These are phyloP conservation scores for Wickerhamiella parazyma DNA, from an alignment of 805 yeast genomes.

Conservation along the genomic window DNA sequence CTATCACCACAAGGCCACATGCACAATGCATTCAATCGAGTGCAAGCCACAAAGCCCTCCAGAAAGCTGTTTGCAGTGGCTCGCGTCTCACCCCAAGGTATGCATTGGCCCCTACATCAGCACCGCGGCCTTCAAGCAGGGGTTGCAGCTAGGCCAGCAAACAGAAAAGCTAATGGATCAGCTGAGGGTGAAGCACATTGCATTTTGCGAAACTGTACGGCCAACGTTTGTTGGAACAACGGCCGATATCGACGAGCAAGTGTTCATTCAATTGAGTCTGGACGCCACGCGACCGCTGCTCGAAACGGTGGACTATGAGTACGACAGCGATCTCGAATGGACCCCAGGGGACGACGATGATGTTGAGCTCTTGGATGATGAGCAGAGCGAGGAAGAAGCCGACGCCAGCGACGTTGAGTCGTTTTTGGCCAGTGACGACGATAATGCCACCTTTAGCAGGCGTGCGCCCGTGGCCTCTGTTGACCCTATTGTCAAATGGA, in stretches of 20 bases:
- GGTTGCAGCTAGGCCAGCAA: background rate
- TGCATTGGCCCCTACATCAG: background rate
- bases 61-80: slow-evolving; percentile 1
- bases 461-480: background rate
- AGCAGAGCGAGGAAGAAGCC: slow-evolving; percentile 3
- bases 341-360: slow-evolving; percentile 8
- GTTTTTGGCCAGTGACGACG: slow-evolving; percentile 6
- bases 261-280: background rate
- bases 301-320: background rate
- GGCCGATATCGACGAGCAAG: background rate
- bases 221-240: slow-evolving; percentile 4
- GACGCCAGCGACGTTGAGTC: slow-evolving; percentile 1
- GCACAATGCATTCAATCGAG: background rate
- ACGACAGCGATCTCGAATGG: slow-evolving; percentile 6
- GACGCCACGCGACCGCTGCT: background rate
- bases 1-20: background rate
- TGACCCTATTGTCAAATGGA: background rate
- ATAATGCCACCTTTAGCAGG: background rate
- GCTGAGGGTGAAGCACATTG: background rate
- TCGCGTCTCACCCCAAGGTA: background rate
- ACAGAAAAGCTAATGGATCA: background rate
- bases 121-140: background rate
- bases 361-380: slow-evolving; percentile 4
- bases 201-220: background rate
- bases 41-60: background rate